Evolutionary conservation across 2,329 filamentous ascomycete species (phyloP).

Genomic region (Fusarium chuoi): DNA sequence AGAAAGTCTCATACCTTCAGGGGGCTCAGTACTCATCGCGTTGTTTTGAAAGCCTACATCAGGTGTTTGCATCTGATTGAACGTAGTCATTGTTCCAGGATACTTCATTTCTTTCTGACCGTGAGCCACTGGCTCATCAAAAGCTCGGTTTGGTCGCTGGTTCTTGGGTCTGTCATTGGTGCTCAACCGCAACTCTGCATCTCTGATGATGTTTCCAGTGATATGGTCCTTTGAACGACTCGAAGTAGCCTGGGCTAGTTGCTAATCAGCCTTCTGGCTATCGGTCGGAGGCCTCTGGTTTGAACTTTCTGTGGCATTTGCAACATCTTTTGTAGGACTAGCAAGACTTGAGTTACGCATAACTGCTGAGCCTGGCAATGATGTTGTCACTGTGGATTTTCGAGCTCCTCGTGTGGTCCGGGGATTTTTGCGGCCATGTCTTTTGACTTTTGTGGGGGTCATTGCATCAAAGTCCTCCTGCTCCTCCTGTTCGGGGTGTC

Average conservation of each 20-base stretch:
- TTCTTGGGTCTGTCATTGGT: conserved; percentile 9
- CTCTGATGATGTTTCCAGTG: conserved; percentile 3
- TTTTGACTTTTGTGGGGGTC: conserved; percentile 36
- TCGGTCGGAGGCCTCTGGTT: conserved; percentile 4
- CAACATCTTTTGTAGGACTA: not conserved
- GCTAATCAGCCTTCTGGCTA: conserved; percentile 36
- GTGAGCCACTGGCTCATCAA: not conserved
- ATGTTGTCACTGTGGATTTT: conserved; percentile 28
- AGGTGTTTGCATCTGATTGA: not conserved
- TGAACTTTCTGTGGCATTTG: not conserved
- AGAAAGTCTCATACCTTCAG: not conserved
- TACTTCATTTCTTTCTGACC: not conserved
- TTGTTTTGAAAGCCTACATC: not conserved
- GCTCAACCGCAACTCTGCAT: not conserved
- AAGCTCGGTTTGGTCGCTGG: not conserved
- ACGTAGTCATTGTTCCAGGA: not conserved
- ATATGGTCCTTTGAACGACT: conserved; percentile 1
- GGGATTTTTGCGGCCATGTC: conserved; percentile 20
- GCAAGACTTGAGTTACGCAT: conserved; percentile 30
- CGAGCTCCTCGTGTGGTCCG: conserved; percentile 11
- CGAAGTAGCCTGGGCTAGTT: conserved; percentile 29
- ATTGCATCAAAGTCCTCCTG: conserved; percentile 7
- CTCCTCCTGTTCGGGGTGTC: conserved; percentile 6
- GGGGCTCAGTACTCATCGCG: not conserved
- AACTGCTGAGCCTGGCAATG: conserved; percentile 37